These are phyloP conservation scores for Darksidea phi DNA, from an alignment of 495 filamentous ascomycete genomes.

Conservation along the genomic window DNA sequence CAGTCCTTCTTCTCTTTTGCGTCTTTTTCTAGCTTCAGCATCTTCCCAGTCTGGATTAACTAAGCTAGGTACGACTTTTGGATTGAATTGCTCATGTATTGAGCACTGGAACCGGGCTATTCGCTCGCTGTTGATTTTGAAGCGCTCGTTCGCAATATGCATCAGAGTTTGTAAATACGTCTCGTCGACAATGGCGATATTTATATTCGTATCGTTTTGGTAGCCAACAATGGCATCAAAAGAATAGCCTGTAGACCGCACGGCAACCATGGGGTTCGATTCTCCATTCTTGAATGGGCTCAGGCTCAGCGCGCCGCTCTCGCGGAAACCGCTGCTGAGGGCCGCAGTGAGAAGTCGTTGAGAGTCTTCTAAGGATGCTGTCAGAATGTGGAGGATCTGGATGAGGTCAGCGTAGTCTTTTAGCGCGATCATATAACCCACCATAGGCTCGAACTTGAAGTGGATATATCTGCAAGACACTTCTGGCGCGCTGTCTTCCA, in stretches of 20 bases:
- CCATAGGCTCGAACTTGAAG: slow-evolving; percentile 95
- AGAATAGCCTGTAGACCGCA: slow-evolving; percentile 74
- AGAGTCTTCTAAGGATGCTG: slow-evolving; percentile 68
- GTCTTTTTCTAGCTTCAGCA: slow-evolving; percentile 54
- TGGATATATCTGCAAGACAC: slow-evolving; percentile 57
- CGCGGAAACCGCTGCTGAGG: slow-evolving; percentile 79
- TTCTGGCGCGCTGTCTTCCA: slow-evolving; percentile 8
- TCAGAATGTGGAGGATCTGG: slow-evolving; percentile 84
- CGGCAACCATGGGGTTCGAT: slow-evolving; percentile 63
- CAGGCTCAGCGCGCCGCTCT: slow-evolving; percentile 71
- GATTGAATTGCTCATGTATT: slow-evolving; percentile 18
- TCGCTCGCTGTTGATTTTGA: slow-evolving; percentile 68
- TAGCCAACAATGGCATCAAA: slow-evolving; percentile 77
- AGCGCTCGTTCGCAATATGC: slow-evolving; percentile 70
- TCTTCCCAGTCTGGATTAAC: slow-evolving; percentile 37
- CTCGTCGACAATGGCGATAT: slow-evolving; percentile 47
- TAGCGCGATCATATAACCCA: slow-evolving; percentile 44
- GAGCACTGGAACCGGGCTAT: slow-evolving; percentile 52
- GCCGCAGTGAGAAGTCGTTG: slow-evolving; percentile 70
- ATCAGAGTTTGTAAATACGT: slow-evolving; percentile 64
- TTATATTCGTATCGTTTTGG: slow-evolving; percentile 39
- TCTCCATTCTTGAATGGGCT: slow-evolving; percentile 46
- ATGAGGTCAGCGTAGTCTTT: slow-evolving; percentile 11
- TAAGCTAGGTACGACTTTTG: not conserved
- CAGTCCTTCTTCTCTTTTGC: slow-evolving; percentile 63